Conservation (phyloP, 352 stramenopile genomes). For the Phytophthora palmivora region DNA sequence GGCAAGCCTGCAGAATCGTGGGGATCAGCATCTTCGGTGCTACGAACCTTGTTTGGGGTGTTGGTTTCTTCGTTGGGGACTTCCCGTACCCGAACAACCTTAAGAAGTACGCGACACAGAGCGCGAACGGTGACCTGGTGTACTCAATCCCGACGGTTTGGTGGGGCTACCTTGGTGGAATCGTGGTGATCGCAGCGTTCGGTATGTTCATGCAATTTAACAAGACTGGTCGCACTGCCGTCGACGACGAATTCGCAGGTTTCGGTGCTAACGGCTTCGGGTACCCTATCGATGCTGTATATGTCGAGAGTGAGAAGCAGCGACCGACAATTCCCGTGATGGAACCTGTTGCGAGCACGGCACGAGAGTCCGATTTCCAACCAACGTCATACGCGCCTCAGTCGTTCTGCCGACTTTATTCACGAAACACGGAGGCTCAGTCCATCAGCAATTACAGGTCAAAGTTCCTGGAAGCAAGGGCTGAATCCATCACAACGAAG, state of each 20-base stretch:
- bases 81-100: constrained; percentile 48
- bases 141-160: constrained; percentile 45
- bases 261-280: constrained; percentile 26
- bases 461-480: constrained; percentile 32
- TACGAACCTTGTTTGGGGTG: constrained; percentile 37
- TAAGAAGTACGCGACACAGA: constrained; percentile 32
- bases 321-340: constrained; percentile 12
- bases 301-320: constrained; percentile 33
- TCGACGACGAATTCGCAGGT: constrained; percentile 30
- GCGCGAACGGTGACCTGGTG: constrained; percentile 27
- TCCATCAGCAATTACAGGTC: constrained; percentile 27
- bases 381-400: constrained; percentile 26
- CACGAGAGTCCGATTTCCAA: constrained; percentile 26
- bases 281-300: constrained; percentile 27
- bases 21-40: constrained; percentile 44
- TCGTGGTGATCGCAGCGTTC: constrained; percentile 39
- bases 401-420: constrained; percentile 39
- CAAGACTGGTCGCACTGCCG: constrained; percentile 26
- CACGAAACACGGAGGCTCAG: constrained; percentile 34
- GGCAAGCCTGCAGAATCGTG: constrained; percentile 44
- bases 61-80: constrained; percentile 51
- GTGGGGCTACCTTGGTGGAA: constrained; percentile 51
- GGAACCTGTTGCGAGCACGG: constrained; percentile 15
- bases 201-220: constrained; percentile 43
- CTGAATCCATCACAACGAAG: constrained; percentile 16